A percentile compares a stretch with the other conserved stretches of the same genome.
These are phyloP conservation scores for Gyromitra esculenta DNA, from an alignment of 2,329 filamentous ascomycete genomes.

Conservation along the genomic window DNA sequence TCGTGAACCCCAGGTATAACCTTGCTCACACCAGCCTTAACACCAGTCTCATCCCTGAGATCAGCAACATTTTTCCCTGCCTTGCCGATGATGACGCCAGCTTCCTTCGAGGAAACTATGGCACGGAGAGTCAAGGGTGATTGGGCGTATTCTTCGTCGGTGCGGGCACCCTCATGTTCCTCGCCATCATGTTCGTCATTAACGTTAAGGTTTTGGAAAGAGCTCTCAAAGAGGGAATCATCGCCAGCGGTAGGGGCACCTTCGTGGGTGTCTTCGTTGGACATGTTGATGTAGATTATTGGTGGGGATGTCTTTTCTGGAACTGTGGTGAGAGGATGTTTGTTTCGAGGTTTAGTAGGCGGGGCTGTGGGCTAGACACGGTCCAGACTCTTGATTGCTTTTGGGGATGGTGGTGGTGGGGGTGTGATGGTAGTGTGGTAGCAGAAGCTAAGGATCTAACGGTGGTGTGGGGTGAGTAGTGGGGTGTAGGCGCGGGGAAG, in stretches of 20 bases:
- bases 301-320: slow-evolving; percentile 48
- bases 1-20: slow-evolving; percentile 97
- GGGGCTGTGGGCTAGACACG: slow-evolving; percentile 14
- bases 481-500: slow-evolving; percentile 50
- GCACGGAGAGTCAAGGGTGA: slow-evolving; percentile 92
- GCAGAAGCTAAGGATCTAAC: slow-evolving; percentile 54
- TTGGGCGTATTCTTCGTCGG: slow-evolving; percentile 95
- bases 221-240: slow-evolving; percentile 53
- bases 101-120: slow-evolving; percentile 98
- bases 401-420: slow-evolving; percentile 54
- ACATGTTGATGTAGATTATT: slow-evolving; percentile 48
- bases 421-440: slow-evolving; percentile 53
- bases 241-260: slow-evolving; percentile 49
- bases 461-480: slow-evolving; percentile 56
- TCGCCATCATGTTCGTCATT: slow-evolving; percentile 72
- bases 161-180: slow-evolving; percentile 81
- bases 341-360: slow-evolving; percentile 48
- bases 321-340: slow-evolving; percentile 25
- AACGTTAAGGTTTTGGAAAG: slow-evolving; percentile 70
- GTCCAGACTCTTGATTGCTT: slow-evolving; percentile 47
- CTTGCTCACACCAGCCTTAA: slow-evolving; percentile 98
- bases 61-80: slow-evolving; percentile 98
- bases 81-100: slow-evolving; percentile 98
- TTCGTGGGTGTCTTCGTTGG: slow-evolving; percentile 55
- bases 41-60: slow-evolving; percentile 94